phyloP scores from a whole-genome alignment of 129 eudicot species.

The Dittrichia graveolens region DNA sequence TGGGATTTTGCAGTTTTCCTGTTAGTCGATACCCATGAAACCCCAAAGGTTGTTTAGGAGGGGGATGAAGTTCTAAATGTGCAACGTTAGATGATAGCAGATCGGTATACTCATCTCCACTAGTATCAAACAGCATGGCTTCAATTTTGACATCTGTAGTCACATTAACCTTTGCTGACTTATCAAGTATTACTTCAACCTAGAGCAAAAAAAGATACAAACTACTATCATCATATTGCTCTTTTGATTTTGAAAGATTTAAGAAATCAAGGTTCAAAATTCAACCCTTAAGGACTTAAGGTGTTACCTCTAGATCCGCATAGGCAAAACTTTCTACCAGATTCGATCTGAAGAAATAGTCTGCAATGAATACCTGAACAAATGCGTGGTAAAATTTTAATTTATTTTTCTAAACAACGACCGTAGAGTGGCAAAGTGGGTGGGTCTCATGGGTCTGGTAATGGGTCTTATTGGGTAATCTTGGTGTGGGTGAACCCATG shows the following conservation, averaged over 20 bases:
- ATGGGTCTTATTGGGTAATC: no score
- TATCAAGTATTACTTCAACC: conserved; percentile 91
- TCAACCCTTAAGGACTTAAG: neutral
- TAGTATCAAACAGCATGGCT: conserved; percentile 68
- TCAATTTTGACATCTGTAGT: conserved; percentile 59
- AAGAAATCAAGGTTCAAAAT: neutral
- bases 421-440: no score
- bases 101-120: conserved; percentile 42
- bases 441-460: no score
- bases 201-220: conserved; percentile 27
- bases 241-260: neutral
- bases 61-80: conserved; percentile 51
- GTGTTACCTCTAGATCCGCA: conserved; percentile 79
- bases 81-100: conserved; percentile 58
- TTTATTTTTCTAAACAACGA: neutral
- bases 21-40: conserved; percentile 68
- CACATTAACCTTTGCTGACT: conserved; percentile 40
- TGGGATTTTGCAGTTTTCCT: conserved; percentile 71
- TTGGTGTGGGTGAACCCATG: no score
- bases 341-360: conserved; percentile 79
- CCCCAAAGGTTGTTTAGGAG: conserved; percentile 43
- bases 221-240: conserved; percentile 7
- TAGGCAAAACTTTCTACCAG: conserved; percentile 52
- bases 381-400: neutral
- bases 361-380: conserved; percentile 84